phyloP scores from a whole-genome alignment of 495 filamentous ascomycete species.

The Annulohypoxylon bovei region DNA sequence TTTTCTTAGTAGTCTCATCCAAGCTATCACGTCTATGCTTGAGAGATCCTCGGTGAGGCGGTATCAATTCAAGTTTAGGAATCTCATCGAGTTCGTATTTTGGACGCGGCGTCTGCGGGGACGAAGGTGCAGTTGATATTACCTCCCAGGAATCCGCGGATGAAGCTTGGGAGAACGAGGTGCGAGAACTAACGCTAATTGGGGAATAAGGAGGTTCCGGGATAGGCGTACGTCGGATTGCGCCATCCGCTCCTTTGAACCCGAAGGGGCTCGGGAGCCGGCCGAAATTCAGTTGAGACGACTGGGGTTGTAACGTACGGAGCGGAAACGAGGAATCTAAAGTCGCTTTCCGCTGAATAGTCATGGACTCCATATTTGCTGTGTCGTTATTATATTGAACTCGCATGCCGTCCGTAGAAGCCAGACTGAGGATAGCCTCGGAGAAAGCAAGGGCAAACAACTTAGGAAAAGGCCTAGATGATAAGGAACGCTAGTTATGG shows the following conservation, averaged over 20 bases:
- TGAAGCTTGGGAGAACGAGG: conserved; percentile 34
- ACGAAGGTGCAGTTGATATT: conserved; percentile 21
- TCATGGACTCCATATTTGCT: conserved; percentile 24
- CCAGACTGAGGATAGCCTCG: conserved; percentile 1
- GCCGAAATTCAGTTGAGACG: conserved; percentile 11
- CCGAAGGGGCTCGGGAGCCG: not conserved
- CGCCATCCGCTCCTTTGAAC: not conserved
- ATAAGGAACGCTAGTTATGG: conserved; percentile 8
- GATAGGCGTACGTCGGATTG: not conserved
- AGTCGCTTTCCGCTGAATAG: not conserved
- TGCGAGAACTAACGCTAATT: conserved; percentile 29
- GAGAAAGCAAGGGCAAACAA: conserved; percentile 23
- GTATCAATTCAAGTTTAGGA: conserved; percentile 14
- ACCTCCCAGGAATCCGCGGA: conserved; percentile 23
- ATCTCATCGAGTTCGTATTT: conserved; percentile 28
- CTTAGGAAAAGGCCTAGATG: not conserved
- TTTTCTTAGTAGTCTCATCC: conserved; percentile 7
- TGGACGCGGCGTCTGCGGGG: conserved; percentile 20
- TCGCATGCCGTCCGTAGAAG: conserved; percentile 15
- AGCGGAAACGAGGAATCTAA: conserved; percentile 5
- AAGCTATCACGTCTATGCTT: conserved; percentile 15
- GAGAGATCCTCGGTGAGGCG: not conserved
- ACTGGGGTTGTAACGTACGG: conserved; percentile 12
- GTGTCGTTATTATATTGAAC: conserved; percentile 22
- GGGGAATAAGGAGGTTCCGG: conserved; percentile 23